These are phyloP conservation scores for Solanum chmielewskii DNA, from an alignment of 257 asterid species.

Conservation along the genomic window DNA sequence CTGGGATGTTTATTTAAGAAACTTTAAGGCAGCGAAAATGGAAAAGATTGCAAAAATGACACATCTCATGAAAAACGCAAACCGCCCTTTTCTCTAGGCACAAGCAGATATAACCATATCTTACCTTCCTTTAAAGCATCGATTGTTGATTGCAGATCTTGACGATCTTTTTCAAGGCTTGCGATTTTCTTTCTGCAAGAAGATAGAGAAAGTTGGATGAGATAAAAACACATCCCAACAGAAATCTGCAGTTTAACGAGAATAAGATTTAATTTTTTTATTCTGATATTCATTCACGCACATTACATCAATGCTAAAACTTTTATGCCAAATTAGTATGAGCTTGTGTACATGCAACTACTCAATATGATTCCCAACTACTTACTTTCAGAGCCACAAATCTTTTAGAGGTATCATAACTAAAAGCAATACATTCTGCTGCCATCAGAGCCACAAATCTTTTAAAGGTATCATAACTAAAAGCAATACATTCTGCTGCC, in stretches of 20 bases:
- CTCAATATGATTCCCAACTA: neutral
- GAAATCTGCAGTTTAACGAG: neutral
- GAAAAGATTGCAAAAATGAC: neutral
- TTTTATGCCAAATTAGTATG: neutral
- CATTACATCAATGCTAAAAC: neutral
- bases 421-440: neutral
- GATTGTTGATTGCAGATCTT: slow-evolving; percentile 78
- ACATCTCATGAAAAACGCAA: neutral
- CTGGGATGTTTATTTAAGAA: neutral
- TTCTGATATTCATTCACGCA: neutral
- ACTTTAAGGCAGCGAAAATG: neutral
- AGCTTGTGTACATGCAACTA: neutral
- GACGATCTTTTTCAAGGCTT: slow-evolving; percentile 86
- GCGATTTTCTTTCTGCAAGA: slow-evolving; percentile 60
- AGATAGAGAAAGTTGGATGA: neutral
- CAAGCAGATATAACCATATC: neutral
- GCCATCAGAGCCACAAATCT: neutral
- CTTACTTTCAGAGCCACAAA: neutral
- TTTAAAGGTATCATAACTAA: neutral
- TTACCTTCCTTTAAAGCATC: slow-evolving; percentile 91
- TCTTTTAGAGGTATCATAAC: neutral
- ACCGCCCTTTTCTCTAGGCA: neutral
- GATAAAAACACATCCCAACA: neutral
- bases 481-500: neutral
- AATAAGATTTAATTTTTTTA: neutral